These are phyloP conservation scores for Pyropia yezoensis DNA, from an alignment of 23 red algal genomes.

Conservation along the genomic window DNA sequence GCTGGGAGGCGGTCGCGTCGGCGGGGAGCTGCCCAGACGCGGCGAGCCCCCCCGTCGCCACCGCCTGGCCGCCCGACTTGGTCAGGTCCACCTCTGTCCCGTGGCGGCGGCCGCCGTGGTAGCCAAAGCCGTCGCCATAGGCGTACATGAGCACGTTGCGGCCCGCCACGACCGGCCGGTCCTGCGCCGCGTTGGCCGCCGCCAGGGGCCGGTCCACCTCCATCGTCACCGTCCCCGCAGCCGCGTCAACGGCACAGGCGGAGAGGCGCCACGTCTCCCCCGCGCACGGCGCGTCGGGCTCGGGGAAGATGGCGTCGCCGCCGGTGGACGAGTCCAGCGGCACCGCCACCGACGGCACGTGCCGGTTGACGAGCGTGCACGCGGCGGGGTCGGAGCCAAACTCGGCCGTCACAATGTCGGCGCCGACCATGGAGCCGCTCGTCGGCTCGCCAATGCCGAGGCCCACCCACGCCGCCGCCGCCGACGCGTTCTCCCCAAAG, in stretches of 20 bases:
- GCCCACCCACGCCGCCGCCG: conserved; percentile 20
- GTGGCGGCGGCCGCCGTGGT: conserved; percentile 17
- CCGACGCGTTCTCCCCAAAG: not conserved
- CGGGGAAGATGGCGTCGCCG: conserved; percentile 31
- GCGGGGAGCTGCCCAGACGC: not conserved
- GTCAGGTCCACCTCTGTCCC: conserved; percentile 10
- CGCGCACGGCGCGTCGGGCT: conserved; percentile 25
- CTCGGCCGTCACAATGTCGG: conserved; percentile 48
- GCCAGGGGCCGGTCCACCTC: conserved; percentile 34
- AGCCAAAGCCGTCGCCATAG: conserved; percentile 26
- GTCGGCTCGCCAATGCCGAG: conserved; percentile 32
- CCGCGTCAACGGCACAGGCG: conserved; percentile 8
- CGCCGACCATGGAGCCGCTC: conserved; percentile 43
- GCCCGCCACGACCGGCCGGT: conserved; percentile 14
- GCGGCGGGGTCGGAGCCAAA: not conserved
- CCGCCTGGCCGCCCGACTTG: not conserved
- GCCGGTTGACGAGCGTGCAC: conserved; percentile 24
- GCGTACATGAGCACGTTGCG: conserved; percentile 33
- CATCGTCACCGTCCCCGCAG: conserved; percentile 13
- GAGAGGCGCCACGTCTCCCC: conserved; percentile 21
- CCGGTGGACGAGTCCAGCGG: conserved; percentile 8
- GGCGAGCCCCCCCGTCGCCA: not conserved
- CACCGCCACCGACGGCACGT: conserved; percentile 39
- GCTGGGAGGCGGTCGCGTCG: conserved; percentile 20
- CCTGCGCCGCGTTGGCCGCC: conserved; percentile 30